phyloP scores from a whole-genome alignment of 805 yeast genomes.

The Crinitomyces ghanaensis region DNA sequence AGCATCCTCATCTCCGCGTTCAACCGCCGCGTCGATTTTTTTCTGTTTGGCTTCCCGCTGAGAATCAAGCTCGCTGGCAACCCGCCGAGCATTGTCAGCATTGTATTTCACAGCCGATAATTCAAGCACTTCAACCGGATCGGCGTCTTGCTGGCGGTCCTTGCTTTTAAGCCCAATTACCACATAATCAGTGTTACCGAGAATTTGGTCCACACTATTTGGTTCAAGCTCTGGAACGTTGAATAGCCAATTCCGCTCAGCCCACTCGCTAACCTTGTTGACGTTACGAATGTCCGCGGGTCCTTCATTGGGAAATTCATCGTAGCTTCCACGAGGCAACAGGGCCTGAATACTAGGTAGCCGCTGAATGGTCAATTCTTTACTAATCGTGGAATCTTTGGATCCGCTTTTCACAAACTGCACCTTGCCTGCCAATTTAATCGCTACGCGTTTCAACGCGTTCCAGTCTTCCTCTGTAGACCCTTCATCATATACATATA shows the following conservation, averaged over 20 bases:
- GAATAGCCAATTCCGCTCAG: constrained; percentile 25
- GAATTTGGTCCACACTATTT: constrained; percentile 23
- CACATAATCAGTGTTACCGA: constrained; percentile 20
- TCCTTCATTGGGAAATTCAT: constrained; percentile 20
- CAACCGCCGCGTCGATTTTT: constrained; percentile 24
- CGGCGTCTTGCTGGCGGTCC: constrained; percentile 15
- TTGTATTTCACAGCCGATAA: constrained; percentile 22
- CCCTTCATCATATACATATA: constrained; percentile 30
- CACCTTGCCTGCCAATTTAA: no score
- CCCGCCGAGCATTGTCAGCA: constrained; percentile 16
- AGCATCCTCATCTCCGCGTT: constrained; percentile 22
- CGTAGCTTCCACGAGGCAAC: constrained; percentile 14
- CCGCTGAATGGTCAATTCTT: constrained; percentile 19
- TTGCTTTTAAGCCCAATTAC: constrained; percentile 25
- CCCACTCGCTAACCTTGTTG: constrained; percentile 21
- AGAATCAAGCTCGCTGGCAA: constrained; percentile 17
- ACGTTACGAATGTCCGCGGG: constrained; percentile 26
- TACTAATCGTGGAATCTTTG: constrained; percentile 20
- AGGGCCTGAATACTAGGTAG: constrained; percentile 26
- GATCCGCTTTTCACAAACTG: no score
- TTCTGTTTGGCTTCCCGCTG: constrained; percentile 22
- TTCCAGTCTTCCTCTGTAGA: constrained; percentile 30
- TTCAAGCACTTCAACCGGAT: constrained; percentile 21
- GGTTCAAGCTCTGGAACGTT: constrained; percentile 28
- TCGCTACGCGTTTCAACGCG: constrained; percentile 25